Base-by-base conservation (phyloP, 495 filamentous ascomycete genomes). In the Cetradonia linearis region DNA sequence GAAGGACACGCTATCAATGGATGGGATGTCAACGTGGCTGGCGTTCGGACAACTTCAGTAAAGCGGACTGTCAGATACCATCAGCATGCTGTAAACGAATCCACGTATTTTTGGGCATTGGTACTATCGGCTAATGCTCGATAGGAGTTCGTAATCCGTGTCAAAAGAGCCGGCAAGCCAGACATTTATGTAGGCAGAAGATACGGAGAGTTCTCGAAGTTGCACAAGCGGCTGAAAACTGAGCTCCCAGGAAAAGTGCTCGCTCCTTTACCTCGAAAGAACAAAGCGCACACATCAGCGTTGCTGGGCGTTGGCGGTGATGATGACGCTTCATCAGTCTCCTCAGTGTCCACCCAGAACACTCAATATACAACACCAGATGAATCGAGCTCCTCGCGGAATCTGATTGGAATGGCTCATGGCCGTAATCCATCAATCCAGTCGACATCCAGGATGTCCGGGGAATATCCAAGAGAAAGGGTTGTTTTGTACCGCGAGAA, bases 1-100 rank as follows among this genome's bases (percentile, higher is more conserved):
- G 89, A 96, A 70, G 94, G 93, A 0, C 83, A 95, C 72, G 83
- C 84, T 58, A 86, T 94, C 53, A 88, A 98, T 72, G 91, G 89
- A 9, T 97, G 93, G 93, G 91, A 96, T 71, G 83, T 97, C 62
- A 98, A 98, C 74, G 86, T 98, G 56, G 91, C 91, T 20, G 89
- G 86, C 30, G 93, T 98, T 50, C 81, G 91, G 52, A 86, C 87
- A 2, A 86, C 81, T 5, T 83, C 80, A 25, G 76, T 89, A 38
- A 93, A 92, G 78, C 83, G 91, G 68, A 95, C 91, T 38, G 81
- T 97, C 34, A 77, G 93, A 54, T 83, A 92, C 66, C 94, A 96
- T 71, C 86, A 88, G 67, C 94, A 98, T 77, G 89, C 93, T 57
- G 91, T 95, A 75, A 71, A 85, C 72, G 3, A 13, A 10, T 38